A percentile compares a stretch with the other conserved stretches of the same genome.
Conservation (phyloP, 148 eudicot species). For the Vaccinium macrocarpon region DNA sequence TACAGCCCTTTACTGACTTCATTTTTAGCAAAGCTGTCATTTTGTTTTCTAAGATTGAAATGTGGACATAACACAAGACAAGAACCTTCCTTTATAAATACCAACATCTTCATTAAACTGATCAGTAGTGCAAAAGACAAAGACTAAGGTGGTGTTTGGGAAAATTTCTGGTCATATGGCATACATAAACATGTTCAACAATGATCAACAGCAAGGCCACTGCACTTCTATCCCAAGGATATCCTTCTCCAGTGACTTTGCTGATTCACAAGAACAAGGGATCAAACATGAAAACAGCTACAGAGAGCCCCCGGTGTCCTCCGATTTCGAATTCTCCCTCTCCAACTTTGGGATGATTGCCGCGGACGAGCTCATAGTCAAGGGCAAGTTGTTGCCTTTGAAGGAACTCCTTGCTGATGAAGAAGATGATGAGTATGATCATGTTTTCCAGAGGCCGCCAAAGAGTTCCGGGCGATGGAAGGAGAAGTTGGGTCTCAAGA, state of each 20-base stretch:
- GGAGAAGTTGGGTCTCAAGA: constrained; percentile 32
- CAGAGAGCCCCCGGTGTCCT: constrained; percentile 47
- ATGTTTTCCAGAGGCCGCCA: constrained; percentile 21
- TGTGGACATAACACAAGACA: background rate
- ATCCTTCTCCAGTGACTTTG: constrained; percentile 54
- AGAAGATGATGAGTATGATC: constrained; percentile 22
- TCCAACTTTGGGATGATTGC: constrained; percentile 22
- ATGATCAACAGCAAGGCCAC: constrained; percentile 25
- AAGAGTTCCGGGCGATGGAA: constrained; percentile 34
- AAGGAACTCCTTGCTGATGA: constrained; percentile 37
- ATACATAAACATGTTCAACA: constrained; percentile 40
- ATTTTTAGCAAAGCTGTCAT: constrained; percentile 1
- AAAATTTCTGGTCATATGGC: constrained; percentile 27
- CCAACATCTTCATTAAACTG: constrained; percentile 15
- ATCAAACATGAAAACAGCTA: constrained; percentile 29
- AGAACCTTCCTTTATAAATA: constrained; percentile 16
- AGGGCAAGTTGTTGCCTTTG: constrained; percentile 36
- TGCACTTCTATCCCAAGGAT: constrained; percentile 40
- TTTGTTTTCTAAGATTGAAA: background rate
- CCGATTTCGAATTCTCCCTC: constrained; percentile 47
- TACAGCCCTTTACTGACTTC: background rate
- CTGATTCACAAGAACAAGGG: constrained; percentile 33
- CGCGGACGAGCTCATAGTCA: constrained; percentile 37
- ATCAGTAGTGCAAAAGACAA: background rate
- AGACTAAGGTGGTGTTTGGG: background rate